Percentiles rank a stretch among this genome's conserved stretches.
Conservation (phyloP, 2,329 filamentous ascomycete genomes). For the Claviceps pazoutovae region DNA sequence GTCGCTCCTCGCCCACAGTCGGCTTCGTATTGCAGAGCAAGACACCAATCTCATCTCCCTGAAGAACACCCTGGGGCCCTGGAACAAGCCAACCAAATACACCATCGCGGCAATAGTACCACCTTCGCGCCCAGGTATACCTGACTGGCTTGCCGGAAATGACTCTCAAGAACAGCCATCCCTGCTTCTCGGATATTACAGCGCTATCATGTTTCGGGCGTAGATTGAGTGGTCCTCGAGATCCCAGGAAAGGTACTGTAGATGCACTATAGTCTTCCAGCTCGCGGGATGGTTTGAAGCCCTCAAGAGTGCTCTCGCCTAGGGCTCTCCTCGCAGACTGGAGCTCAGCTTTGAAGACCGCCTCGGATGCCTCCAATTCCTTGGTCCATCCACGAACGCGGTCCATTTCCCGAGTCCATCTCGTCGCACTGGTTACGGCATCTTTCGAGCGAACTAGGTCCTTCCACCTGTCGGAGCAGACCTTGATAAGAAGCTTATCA, state of each 20-base stretch:
- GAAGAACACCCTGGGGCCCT: conserved; percentile 72
- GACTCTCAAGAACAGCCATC: conserved; percentile 78
- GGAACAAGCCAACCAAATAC: conserved; percentile 93
- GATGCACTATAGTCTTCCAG: conserved; percentile 84
- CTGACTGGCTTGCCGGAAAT: conserved; percentile 78
- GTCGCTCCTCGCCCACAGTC: conserved; percentile 78
- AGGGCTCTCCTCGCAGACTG: conserved; percentile 67
- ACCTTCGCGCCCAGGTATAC: conserved; percentile 78
- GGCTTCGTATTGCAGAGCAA: conserved; percentile 86
- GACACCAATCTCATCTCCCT: conserved; percentile 92
- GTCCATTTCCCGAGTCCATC: conserved; percentile 71
- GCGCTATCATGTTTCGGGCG: conserved; percentile 38
- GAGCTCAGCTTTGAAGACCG: conserved; percentile 68
- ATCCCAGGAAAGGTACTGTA: conserved; percentile 76
- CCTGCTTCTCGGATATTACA: conserved; percentile 67
- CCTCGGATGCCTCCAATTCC: conserved; percentile 86
- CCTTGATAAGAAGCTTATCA: conserved; percentile 72
- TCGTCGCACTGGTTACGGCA: conserved; percentile 46
- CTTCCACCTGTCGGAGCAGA: conserved; percentile 78
- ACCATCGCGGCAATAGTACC: conserved; percentile 92
- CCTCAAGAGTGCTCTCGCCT: conserved; percentile 58
- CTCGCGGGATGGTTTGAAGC: conserved; percentile 72
- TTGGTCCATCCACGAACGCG: conserved; percentile 83
- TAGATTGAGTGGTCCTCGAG: conserved; percentile 49
- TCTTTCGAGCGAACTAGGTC: conserved; percentile 67